Base-by-base conservation (phyloP, 768 basidiomycete species). In the Xerocomus brunneocitrinus region DNA sequence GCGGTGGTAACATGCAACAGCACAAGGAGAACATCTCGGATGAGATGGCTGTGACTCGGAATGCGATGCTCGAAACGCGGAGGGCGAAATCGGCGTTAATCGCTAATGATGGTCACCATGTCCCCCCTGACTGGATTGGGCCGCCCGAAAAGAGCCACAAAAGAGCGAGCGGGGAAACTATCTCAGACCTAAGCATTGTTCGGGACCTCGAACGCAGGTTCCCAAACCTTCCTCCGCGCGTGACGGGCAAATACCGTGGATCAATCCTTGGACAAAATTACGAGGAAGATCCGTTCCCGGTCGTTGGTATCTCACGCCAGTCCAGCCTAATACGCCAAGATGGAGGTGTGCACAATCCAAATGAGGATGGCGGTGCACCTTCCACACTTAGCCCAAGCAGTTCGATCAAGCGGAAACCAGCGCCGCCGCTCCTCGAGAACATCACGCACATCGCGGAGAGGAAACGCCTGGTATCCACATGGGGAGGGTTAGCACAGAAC, bases 171-270 rank as follows among this genome's bases (percentile, higher is more conserved):
- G 64, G 56, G 0, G 53, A 42, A 51, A 65, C 67, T n/a, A 67
- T 68, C 30, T 73, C 75, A 3, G 78, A 80, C 53, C 55, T 79
- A 25, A 67, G 71, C 58, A 69, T 74, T 19, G 74, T 84, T 32
- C 76, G 75, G 19, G 79, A 80, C 34, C 69, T 84, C 49, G 74
- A 81, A 5, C 56, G 66, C 36, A 78, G 77, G 64, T 86, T 85
- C 68, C 81, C 84, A 35, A 72, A 67, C 13, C 71, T 78, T 47
- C 81, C 79, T 5, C 63, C 70, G 34, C 65, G 70, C 39, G 58
- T 68, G 24, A 62, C 66, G 22, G 65, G 62, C 28, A 67, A 55
- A 59, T 55, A 55, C 54, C 67, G 63, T 28, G 55, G 64, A 48
- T 67, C 62, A 28, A 63, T 62, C 40, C 56, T 62, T 5, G 58